Base-by-base conservation (phyloP, 768 basidiomycete species). In the Amylocystis lapponica region DNA sequence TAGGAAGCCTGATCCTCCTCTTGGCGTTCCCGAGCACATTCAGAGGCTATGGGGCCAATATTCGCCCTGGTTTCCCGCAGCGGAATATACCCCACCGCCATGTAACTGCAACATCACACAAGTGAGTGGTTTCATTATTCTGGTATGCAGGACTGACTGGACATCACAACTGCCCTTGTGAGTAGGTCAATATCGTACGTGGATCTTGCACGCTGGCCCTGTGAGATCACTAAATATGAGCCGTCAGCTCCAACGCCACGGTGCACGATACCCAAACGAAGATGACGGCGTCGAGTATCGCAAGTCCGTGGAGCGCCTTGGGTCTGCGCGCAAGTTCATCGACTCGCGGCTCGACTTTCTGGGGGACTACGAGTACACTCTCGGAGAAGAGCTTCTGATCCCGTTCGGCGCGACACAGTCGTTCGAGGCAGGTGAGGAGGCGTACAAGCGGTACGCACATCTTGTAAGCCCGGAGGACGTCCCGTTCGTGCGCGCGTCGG, bases 181-280 rank as follows among this genome's bases (percentile, higher is more conserved):
- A 29, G 9, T 44, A 83, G 79, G 80, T 75, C 26, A 79, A 83
- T 49, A 73, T 83, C 33, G 81, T 82, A 56, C 48, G 79, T 46
- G 25, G 12, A 22, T 22, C 20, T 40, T 26, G 30, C 30, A 12
- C 21, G 27, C 36, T 34, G 26, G 32, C 39, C 39, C 47, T 21
- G 12, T 19, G 23, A 20, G 21, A 5, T 13, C 32, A 21, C 25
- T 19, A 22, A 12, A 46, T 17, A 36, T 11, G 41, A 4, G 27
- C 21, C 34, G 26, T 22, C 25, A 90, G 87, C 66, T 93, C 8
- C 83, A 90, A 62, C 71, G 89, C 10, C 89, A 93, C 54, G 88
- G 87, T 3, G 78, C 86, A 1, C 77, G 89, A 25, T 90, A 71
- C 52, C 89, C 89, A 0, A 90, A 87, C 0, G 50, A 56, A 0